phyloP scores from a whole-genome alignment of 1,284 basidiomycete species.

The Rhodotorula sp. region DNA sequence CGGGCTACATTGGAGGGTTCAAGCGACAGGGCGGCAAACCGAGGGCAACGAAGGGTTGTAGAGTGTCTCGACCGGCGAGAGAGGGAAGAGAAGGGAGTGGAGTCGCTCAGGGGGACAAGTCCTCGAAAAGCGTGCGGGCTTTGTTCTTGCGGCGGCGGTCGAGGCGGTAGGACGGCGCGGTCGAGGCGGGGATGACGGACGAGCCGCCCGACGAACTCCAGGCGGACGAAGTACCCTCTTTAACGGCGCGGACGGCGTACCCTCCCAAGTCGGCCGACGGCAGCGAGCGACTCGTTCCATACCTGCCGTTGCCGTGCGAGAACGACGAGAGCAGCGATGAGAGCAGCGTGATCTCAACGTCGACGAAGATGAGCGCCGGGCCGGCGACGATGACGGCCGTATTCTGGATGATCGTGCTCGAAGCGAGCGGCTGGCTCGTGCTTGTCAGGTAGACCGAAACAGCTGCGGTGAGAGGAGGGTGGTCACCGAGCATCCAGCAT shows the following conservation, averaged over 20 bases:
- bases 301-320: background rate
- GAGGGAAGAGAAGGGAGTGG: no score
- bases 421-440: conserved; percentile 59
- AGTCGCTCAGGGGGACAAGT: background rate
- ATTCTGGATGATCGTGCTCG: conserved; percentile 64
- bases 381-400: conserved; percentile 65
- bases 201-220: no score
- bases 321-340: conserved; percentile 17
- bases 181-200: background rate
- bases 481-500: background rate
- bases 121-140: background rate
- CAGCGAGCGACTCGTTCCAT: background rate
- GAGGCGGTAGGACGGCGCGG: no score
- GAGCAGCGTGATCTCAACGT: conserved; percentile 26
- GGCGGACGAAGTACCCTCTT: no score
- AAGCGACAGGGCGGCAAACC: no score
- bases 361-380: conserved; percentile 51
- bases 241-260: background rate
- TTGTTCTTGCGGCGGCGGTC: background rate
- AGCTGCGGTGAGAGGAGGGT: conserved; percentile 48
- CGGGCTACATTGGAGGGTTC: no score
- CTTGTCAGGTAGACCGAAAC: conserved; percentile 70
- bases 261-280: background rate
- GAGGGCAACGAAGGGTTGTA: no score
- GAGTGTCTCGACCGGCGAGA: no score